Base-by-base conservation (phyloP, 805 yeast genomes). In the Teunomyces gatunensis region DNA sequence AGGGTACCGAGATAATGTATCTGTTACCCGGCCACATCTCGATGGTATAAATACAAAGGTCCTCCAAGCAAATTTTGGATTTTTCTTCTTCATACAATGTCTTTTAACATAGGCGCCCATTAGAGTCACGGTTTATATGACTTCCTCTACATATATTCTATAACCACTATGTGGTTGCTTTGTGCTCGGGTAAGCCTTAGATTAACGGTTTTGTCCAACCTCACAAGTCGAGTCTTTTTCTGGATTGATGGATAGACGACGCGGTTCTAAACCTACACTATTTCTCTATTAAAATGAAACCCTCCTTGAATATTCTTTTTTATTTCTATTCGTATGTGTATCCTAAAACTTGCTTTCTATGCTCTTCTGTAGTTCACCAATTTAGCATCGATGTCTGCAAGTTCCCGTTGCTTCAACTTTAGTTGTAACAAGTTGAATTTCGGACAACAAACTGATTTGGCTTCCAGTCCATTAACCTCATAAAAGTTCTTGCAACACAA, bases 151-250 rank as follows among this genome's bases (percentile, higher is more conserved):
- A 71, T 73, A 69, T 71, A 72, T 61, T 67, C 80, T 67, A 59
- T 59, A 56, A 54, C 65, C 70, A 64, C 71, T 63, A 46, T 68
- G 75, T 67, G 74, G 64, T 67, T 64, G 53, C 71, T 78, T 79
- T 88, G 96, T 87, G 96, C 96, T 87, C 91, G 94, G 94, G 94
- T 87, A 71, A 73, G 87, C 87, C 94, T 86, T 78, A 87, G 91
- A 87, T 69, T 48, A 71, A 81, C 58, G 59, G 72, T 79, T 75
- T 76, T 67, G 64, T 64, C 67, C 75, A 77, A 80, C 79, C 75
- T 61, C 55, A 68, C 69, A 71, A 74, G 84, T 74, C 85, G 84
- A 72, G 79, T 77, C 74, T 69, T 59, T 62, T 56, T 59, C 43
- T 28, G 34, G 57, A 51, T 58, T 59, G 51, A 53, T 73, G 69